Conservation (phyloP, 129 eudicot species). For the Mikania micrantha region DNA sequence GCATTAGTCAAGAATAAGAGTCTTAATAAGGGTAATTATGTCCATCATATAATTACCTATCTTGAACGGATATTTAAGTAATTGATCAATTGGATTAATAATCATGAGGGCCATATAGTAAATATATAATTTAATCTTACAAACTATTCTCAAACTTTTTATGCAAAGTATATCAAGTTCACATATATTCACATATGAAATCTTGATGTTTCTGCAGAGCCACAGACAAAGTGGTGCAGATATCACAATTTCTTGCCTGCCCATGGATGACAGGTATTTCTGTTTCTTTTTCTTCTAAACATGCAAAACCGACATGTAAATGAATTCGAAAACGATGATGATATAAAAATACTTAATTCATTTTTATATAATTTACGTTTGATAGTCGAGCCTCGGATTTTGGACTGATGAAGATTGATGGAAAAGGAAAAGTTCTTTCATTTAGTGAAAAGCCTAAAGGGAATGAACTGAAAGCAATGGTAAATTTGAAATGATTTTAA, state of each 20-base stretch:
- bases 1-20: too few species aligned
- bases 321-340: neutral
- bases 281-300: neutral
- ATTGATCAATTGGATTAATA: too few species aligned
- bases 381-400: slow-evolving; percentile 98
- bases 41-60: too few species aligned
- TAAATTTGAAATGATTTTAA: slow-evolving; percentile 17
- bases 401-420: slow-evolving; percentile 91
- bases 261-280: slow-evolving; percentile 82
- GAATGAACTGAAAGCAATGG: slow-evolving; percentile 79
- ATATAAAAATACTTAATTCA: neutral
- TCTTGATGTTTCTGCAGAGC: slow-evolving; percentile 36
- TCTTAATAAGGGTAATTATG: neutral
- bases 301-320: neutral
- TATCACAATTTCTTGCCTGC: slow-evolving; percentile 70
- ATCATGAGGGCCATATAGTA: too few species aligned
- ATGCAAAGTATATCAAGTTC: neutral
- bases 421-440: slow-evolving; percentile 68
- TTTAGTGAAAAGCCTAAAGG: slow-evolving; percentile 97
- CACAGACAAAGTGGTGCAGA: slow-evolving; percentile 98
- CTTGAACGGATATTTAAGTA: too few species aligned
- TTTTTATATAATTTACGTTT: slow-evolving; percentile 6
- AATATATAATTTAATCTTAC: too few species aligned
- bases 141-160: too few species aligned
- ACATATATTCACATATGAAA: neutral